A percentile compares a stretch with the other conserved stretches of the same genome.
Conservation (phyloP, 1,139 yeast species). For the Candida smagusa region DNA sequence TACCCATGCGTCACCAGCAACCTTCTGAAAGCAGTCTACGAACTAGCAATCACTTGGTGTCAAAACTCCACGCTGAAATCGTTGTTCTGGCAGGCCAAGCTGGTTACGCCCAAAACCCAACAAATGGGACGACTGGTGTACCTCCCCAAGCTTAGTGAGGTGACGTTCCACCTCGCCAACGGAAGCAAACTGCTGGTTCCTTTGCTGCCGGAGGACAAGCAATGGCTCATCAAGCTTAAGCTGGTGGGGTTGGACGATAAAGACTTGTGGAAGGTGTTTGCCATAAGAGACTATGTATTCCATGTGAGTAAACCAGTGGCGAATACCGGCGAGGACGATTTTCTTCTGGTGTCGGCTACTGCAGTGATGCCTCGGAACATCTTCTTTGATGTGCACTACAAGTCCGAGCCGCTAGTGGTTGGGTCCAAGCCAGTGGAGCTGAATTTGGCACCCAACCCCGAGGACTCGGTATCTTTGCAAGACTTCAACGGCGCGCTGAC, state of each 20-base stretch:
- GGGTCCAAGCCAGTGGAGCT: conserved; percentile 18
- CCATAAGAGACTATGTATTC: conserved; percentile 63
- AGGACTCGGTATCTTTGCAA: conserved; percentile 16
- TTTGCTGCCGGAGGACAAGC: conserved; percentile 63
- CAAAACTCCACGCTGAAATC: conserved; percentile 57
- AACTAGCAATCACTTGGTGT: conserved; percentile 71
- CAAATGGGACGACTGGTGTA: conserved; percentile 40
- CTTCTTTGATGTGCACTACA: conserved; percentile 59
- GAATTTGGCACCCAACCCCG: conserved; percentile 15
- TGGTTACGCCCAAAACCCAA: background rate
- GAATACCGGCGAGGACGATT: conserved; percentile 4
- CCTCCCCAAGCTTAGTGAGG: conserved; percentile 23
- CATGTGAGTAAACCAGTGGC: conserved; percentile 46
- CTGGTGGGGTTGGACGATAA: conserved; percentile 67
- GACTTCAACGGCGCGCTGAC: conserved; percentile 21
- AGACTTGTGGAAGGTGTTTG: conserved; percentile 82
- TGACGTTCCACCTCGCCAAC: conserved; percentile 13
- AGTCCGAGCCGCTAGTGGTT: conserved; percentile 35
- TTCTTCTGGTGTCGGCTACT: conserved; percentile 10
- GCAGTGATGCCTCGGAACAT: conserved; percentile 52
- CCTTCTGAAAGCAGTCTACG: conserved; percentile 63
- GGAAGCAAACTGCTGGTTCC: conserved; percentile 16
- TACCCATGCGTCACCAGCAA: conserved; percentile 67
- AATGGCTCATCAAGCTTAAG: conserved; percentile 68
- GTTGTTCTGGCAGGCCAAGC: conserved; percentile 68